Conservation (phyloP, 164 flowering plant species). For the Malania oleifera region DNA sequence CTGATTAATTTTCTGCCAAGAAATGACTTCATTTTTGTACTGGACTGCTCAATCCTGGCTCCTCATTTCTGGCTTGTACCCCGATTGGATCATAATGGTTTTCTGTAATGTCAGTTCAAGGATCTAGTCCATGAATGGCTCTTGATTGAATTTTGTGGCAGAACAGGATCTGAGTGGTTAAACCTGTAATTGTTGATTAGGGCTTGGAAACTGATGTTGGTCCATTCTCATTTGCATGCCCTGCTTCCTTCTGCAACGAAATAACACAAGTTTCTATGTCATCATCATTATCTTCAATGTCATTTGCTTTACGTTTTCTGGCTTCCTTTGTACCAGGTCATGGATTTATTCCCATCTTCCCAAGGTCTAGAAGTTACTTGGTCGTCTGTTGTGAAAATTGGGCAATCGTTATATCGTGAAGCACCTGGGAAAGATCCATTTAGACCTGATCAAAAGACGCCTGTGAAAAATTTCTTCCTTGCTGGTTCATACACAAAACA, state of each 20-base stretch:
- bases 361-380: conserved; percentile 83
- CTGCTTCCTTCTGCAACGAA: background rate
- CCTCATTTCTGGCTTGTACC: too few species aligned
- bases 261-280: background rate
- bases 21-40: too few species aligned
- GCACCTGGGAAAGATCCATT: conserved; percentile 94
- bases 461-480: conserved; percentile 84
- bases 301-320: background rate
- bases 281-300: background rate
- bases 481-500: conserved; percentile 98
- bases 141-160: background rate
- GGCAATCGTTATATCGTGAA: conserved; percentile 89
- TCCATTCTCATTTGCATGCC: background rate
- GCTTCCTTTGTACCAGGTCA: conserved; percentile 45
- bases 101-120: too few species aligned
- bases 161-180: background rate
- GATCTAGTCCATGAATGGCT: too few species aligned
- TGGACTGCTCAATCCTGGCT: too few species aligned
- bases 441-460: conserved; percentile 94
- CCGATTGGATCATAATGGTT: too few species aligned
- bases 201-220: background rate
- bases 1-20: background rate
- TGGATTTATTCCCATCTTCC: conserved; percentile 79
- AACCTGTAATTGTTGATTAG: background rate
- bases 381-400: conserved; percentile 96